Conservation (phyloP, 257 asterid genomes). For the Gentiana macrophylla region DNA sequence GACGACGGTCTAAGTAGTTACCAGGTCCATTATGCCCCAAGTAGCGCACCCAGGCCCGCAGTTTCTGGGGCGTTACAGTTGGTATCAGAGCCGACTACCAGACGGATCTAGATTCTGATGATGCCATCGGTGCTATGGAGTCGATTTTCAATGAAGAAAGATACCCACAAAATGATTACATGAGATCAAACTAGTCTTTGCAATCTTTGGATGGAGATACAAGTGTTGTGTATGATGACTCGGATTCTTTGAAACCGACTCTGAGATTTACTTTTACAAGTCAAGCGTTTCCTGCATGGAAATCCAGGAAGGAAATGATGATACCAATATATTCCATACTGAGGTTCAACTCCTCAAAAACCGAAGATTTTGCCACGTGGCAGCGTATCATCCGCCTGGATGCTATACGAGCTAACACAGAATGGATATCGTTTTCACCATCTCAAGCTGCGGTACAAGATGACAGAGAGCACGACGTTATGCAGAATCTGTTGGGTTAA, state of each 20-base stretch:
- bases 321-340: slow-evolving; percentile 8
- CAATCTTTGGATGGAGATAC: slow-evolving; percentile 26
- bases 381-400: slow-evolving; percentile 82
- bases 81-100: too few relatives aligned
- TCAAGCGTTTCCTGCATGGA: slow-evolving; percentile 48
- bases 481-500: slow-evolving; percentile 69
- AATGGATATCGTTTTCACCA: slow-evolving; percentile 53
- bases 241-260: slow-evolving; percentile 39
- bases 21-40: too few relatives aligned
- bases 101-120: slow-evolving; percentile 59
- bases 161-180: slow-evolving; percentile 28
- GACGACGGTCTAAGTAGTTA: too few relatives aligned
- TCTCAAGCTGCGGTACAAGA: slow-evolving; percentile 43
- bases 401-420: slow-evolving; percentile 77
- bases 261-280: slow-evolving; percentile 55
- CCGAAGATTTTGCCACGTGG: slow-evolving; percentile 69
- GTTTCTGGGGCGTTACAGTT: too few relatives aligned
- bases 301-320: slow-evolving; percentile 33
- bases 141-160: slow-evolving; percentile 74
- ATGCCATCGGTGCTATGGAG: slow-evolving; percentile 65
- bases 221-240: slow-evolving; percentile 27
- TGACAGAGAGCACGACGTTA: slow-evolving; percentile 46
- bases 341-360: slow-evolving; percentile 25
- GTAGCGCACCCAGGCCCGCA: too few relatives aligned
- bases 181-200: slow-evolving; percentile 25